Conservation (phyloP, 129 eudicot genomes). For the Oenanthe sinensis region DNA sequence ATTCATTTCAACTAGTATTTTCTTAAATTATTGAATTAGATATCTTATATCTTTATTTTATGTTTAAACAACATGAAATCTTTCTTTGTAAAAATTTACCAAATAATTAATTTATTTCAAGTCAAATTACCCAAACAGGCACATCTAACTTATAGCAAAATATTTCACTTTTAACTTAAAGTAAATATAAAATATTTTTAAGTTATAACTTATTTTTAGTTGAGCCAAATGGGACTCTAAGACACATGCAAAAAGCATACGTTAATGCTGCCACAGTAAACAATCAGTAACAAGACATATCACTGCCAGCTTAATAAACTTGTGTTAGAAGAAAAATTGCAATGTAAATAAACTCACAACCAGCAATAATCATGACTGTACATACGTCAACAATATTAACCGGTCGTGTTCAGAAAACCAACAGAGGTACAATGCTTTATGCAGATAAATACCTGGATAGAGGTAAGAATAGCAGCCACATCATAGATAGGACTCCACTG, state of each 20-base stretch:
- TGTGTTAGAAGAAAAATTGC: neutral
- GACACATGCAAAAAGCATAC: neutral
- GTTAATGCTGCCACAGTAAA: neutral
- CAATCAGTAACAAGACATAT: neutral
- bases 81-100: too few relatives aligned
- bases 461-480: conserved; percentile 50
- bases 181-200: too few relatives aligned
- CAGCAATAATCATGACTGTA: neutral
- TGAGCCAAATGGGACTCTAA: too few relatives aligned
- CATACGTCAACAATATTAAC: neutral
- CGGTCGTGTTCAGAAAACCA: neutral
- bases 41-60: too few relatives aligned
- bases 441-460: conserved; percentile 32
- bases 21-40: too few relatives aligned
- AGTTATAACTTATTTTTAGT: too few relatives aligned
- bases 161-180: too few relatives aligned
- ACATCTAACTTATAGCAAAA: too few relatives aligned
- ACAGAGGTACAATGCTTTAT: neutral
- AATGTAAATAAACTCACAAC: neutral
- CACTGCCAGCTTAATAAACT: neutral
- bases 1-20: too few relatives aligned
- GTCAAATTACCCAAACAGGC: too few relatives aligned
- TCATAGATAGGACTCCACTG: conserved; percentile 53
- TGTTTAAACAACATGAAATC: too few relatives aligned
- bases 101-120: too few relatives aligned